Evolutionary conservation across 2,329 filamentous ascomycete species (phyloP).

Genomic region (Samsoniella hepiali): DNA sequence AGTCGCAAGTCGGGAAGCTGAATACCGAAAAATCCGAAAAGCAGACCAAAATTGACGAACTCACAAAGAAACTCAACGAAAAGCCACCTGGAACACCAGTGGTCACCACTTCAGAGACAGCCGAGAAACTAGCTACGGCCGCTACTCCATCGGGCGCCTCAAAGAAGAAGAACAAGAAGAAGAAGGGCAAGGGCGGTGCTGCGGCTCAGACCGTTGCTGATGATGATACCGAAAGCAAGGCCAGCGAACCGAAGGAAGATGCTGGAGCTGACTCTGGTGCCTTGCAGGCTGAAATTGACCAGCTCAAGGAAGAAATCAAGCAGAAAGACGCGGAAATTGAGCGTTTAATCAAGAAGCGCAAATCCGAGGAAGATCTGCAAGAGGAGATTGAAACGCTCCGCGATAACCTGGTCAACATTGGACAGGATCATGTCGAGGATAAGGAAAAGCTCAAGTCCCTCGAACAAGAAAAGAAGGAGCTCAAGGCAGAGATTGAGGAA

Average conservation of each 20-base stretch:
- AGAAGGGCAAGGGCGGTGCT: constrained; percentile 71
- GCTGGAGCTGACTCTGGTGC: constrained; percentile 34
- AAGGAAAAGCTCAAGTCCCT: constrained; percentile 74
- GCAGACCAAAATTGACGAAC: constrained; percentile 35
- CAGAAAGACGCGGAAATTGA: constrained; percentile 72
- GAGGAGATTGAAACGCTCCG: constrained; percentile 84
- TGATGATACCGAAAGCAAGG: constrained; percentile 35
- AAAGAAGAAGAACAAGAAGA: constrained; percentile 72
- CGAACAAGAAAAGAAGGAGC: constrained; percentile 61
- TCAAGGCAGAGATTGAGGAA: constrained; percentile 60
- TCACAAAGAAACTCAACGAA: constrained; percentile 43
- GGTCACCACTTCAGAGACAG: constrained; percentile 19
- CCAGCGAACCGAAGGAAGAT: constrained; percentile 36
- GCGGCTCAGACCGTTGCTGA: constrained; percentile 24
- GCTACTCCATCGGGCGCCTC: constrained; percentile 26
- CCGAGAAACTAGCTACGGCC: constrained; percentile 20
- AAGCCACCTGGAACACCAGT: constrained; percentile 25
- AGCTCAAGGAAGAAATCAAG: constrained; percentile 51
- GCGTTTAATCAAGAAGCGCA: constrained; percentile 64
- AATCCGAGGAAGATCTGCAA: constrained; percentile 72
- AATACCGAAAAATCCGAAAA: constrained; percentile 34
- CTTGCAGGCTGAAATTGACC: constrained; percentile 47
- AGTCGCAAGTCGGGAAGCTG: constrained; percentile 35
- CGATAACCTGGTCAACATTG: constrained; percentile 74
- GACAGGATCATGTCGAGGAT: constrained; percentile 78